Evolutionary conservation across 2,329 filamentous ascomycete species (phyloP).

Genomic region (Sphaerulina vaccinii): DNA sequence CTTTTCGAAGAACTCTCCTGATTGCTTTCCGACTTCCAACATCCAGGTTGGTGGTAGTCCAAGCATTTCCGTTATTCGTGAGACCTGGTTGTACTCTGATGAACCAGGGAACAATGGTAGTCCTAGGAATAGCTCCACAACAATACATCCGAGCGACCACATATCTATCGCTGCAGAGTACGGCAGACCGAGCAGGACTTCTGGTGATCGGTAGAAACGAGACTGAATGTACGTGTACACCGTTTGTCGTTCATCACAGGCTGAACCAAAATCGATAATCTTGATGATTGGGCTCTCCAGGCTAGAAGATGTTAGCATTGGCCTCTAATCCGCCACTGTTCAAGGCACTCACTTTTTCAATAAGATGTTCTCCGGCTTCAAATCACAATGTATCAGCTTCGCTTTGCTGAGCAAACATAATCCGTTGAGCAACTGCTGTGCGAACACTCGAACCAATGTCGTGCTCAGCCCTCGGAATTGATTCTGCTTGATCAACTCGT

Average conservation of each 20-base stretch:
- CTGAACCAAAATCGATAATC: conserved; percentile 98
- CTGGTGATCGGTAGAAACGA: conserved; percentile 93
- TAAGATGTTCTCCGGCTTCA: conserved; percentile 97
- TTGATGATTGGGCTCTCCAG: conserved; percentile 99
- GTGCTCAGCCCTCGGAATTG: conserved; percentile 97
- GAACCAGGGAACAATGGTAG: conserved; percentile 93
- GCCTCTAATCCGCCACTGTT: not conserved
- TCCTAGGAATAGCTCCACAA: conserved; percentile 94
- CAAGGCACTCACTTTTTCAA: conserved; percentile 72
- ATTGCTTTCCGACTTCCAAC: conserved; percentile 98
- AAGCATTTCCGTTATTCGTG: conserved; percentile 96
- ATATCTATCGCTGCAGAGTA: conserved; percentile 99
- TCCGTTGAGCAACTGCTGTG: conserved; percentile 91
- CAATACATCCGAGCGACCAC: conserved; percentile 98
- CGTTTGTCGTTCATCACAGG: conserved; percentile 95
- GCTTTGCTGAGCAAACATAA: conserved; percentile 92
- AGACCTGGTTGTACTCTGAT: conserved; percentile 98
- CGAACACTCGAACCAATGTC: conserved; percentile 93
- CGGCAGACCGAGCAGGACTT: conserved; percentile 89
- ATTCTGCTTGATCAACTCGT: conserved; percentile 99
- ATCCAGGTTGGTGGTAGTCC: conserved; percentile 97
- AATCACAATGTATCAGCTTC: conserved; percentile 92
- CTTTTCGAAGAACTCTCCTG: conserved; percentile 96
- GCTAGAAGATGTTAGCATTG: conserved; percentile 40
- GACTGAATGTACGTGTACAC: conserved; percentile 99